Evolutionary conservation across 805 yeast genomes (phyloP).

Genomic region (Pichia heedii): DNA sequence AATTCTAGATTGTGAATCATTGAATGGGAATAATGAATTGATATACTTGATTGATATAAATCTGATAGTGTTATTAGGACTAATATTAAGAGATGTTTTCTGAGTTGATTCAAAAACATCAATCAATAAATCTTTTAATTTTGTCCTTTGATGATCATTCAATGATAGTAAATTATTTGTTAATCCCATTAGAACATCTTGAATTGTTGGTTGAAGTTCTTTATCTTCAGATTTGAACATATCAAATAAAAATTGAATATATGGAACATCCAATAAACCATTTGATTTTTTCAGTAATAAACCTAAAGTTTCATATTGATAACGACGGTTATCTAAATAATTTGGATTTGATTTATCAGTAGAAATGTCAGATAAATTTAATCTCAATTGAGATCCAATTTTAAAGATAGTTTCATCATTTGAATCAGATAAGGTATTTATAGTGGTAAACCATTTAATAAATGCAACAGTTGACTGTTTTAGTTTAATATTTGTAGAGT

Average conservation of each 20-base stretch:
- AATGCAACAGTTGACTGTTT: constrained; percentile 53
- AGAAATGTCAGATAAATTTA: constrained; percentile 28
- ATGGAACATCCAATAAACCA: constrained; percentile 37
- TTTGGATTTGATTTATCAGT: constrained; percentile 28
- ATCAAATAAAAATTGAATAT: constrained; percentile 59
- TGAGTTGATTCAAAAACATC: constrained; percentile 23
- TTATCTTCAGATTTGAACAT: constrained; percentile 56
- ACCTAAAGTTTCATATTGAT: constrained; percentile 75
- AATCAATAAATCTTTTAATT: constrained; percentile 32
- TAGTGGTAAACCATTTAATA: constrained; percentile 48
- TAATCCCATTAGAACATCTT: constrained; percentile 57
- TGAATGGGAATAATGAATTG: constrained; percentile 55
- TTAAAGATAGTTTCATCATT: constrained; percentile 29
- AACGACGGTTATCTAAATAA: constrained; percentile 40
- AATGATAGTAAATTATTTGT: constrained; percentile 39
- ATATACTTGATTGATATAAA: constrained; percentile 58
- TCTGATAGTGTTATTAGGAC: constrained; percentile 32
- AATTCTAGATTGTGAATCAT: constrained; percentile 57
- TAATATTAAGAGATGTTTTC: not conserved
- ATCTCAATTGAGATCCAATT: constrained; percentile 46
- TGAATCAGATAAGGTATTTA: constrained; percentile 11
- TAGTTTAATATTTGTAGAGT: constrained; percentile 42
- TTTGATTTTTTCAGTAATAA: constrained; percentile 44
- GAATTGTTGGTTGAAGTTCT: constrained; percentile 60
- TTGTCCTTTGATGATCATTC: constrained; percentile 29